Evolutionary conservation across 257 asterid genomes (phyloP).

Genomic region (Solanum ossicruentum): DNA sequence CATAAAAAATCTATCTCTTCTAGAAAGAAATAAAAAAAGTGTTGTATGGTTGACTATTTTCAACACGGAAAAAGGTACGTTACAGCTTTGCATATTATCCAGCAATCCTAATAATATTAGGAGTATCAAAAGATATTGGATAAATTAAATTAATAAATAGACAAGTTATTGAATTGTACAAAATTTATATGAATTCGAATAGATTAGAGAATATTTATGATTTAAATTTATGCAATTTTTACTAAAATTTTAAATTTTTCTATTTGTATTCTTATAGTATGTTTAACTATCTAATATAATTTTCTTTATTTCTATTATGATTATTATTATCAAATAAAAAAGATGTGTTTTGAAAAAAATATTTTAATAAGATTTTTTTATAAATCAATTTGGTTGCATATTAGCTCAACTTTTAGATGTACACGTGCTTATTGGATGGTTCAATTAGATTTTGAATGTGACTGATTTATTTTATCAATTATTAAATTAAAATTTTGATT

Average conservation of each 20-base stretch:
- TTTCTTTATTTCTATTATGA: neutral
- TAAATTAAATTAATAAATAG: neutral
- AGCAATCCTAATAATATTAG: neutral
- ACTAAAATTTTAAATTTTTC: neutral
- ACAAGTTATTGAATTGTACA: neutral
- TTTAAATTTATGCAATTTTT: neutral
- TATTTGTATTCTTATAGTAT: neutral
- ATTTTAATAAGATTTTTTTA: neutral
- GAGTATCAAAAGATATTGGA: neutral
- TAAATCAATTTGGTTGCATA: neutral
- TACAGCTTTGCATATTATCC: neutral
- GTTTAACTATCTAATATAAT: neutral
- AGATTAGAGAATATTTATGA: neutral
- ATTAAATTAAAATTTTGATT: neutral
- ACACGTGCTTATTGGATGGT: rapidly evolving
- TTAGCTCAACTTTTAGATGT: neutral
- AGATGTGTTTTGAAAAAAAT: neutral
- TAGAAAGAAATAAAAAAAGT: neutral
- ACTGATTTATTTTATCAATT: neutral
- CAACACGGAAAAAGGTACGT: neutral
- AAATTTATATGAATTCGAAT: neutral
- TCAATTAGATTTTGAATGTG: neutral
- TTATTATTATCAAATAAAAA: neutral
- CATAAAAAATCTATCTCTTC: neutral
- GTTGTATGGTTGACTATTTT: neutral